phyloP scores from a whole-genome alignment of 176 grass and related monocot genomes.

The Juncus inflexus region DNA sequence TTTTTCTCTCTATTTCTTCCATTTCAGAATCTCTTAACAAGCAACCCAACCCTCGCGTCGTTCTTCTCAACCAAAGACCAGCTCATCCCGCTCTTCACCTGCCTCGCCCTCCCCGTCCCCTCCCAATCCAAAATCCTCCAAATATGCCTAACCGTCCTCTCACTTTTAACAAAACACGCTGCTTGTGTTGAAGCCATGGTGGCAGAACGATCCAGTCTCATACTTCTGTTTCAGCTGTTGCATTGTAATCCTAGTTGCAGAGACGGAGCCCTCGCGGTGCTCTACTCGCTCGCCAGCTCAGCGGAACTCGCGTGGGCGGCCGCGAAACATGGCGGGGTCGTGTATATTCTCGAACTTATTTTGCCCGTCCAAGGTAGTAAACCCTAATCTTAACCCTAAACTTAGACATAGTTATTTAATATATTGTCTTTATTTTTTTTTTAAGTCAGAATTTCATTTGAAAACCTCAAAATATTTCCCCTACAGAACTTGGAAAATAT shows the following conservation, averaged over 20 bases:
- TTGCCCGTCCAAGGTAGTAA: conserved; percentile 68
- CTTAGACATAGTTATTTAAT: background rate
- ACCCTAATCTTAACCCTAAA: background rate
- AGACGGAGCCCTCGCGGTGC: conserved; percentile 80
- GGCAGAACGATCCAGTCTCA: conserved; percentile 83
- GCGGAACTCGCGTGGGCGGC: conserved; percentile 97
- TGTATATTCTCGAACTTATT: conserved; percentile 99
- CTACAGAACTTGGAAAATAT: no score
- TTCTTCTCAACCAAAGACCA: conserved; percentile 84
- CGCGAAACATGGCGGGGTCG: conserved; percentile 93
- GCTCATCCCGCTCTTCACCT: conserved; percentile 87
- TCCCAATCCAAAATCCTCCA: conserved; percentile 80
- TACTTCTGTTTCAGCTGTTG: conserved; percentile 92
- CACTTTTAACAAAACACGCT: conserved; percentile 90
- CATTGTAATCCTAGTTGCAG: conserved; percentile 79
- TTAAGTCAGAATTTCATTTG: no score
- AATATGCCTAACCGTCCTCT: conserved; percentile 83
- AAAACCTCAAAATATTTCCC: no score
- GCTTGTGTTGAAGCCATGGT: conserved; percentile 98
- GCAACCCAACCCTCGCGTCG: conserved; percentile 77
- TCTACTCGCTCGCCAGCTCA: conserved; percentile 91
- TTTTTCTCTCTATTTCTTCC: conserved; percentile 23
- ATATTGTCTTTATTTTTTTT: no score
- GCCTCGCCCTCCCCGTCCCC: conserved; percentile 57
- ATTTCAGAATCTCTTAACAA: conserved; percentile 86